Conservation (phyloP, 345 rosid genomes). For the Aegle marmelos region DNA sequence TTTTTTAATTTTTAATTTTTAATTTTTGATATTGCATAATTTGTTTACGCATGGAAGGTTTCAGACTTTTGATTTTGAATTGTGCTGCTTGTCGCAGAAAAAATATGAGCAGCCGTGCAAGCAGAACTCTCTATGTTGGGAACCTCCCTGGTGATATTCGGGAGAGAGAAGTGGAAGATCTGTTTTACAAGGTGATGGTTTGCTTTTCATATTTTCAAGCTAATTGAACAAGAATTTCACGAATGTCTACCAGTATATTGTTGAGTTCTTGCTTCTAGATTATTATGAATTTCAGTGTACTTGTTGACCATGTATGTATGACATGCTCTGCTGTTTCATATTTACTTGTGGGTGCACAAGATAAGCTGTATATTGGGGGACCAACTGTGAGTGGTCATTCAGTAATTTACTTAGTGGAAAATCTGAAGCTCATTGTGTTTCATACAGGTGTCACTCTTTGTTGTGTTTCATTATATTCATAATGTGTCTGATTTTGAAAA, state of each 20-base stretch:
- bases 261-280: background rate
- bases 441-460: background rate
- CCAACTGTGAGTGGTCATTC: background rate
- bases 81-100: constrained; percentile 4
- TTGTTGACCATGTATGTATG: background rate
- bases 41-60: background rate
- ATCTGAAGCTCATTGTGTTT: background rate
- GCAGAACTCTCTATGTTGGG: constrained; percentile 91
- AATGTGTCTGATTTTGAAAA: background rate
- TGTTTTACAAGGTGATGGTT: constrained; percentile 76
- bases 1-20: too few species aligned
- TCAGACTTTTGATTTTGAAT: background rate
- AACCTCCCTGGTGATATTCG: constrained; percentile 98
- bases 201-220: background rate
- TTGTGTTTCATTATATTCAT: background rate
- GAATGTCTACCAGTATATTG: background rate
- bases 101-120: constrained; percentile 80
- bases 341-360: background rate
- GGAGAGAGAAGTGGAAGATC: constrained; percentile 92
- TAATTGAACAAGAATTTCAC: background rate
- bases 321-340: background rate
- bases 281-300: background rate
- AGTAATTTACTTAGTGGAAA: background rate
- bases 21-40: background rate
- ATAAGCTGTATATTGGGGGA: background rate